Evolutionary conservation across 192 early-diverging fungal species (phyloP), one percentile per base, ranked within the genome.

Genomic region (Radiomyces spectabilis): DNA sequence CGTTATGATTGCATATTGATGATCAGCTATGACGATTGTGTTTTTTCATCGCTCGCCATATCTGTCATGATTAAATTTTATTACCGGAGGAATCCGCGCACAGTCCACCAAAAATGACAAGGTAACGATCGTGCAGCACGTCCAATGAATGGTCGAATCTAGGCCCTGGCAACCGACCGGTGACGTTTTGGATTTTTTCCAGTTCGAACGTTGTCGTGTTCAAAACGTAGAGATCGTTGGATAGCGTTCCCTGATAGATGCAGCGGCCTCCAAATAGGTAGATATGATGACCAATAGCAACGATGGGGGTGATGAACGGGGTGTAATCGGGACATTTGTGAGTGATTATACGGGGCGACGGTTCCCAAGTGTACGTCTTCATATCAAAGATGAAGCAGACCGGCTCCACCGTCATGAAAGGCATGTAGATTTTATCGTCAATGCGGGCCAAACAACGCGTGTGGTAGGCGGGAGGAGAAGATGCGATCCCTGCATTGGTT

Each of bases 41-140:
- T n/a, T n/a, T n/a, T n/a, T n/a, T n/a, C n/a, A n/a, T n/a, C n/a
- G n/a, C n/a, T n/a, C n/a, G n/a, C n/a, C n/a, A n/a, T n/a, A n/a
- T n/a, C n/a, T n/a, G n/a, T n/a, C n/a, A n/a, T n/a, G n/a, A n/a
- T n/a, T n/a, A n/a, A n/a, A n/a, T n/a, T n/a, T n/a, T n/a, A n/a
- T 32, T 40, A 60, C 58, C 58, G 7, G 37, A 39, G 18, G 58
- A 60, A 44, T 60, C 43, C 24, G 44, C 29, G 21, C 58, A 60
- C 18, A 60, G n/a, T 15, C 58, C 58, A 13, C 58, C 58, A 51
- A 60, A 60, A 27, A 60, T 43, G 32, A 41, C 49, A 26, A 60
- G 22, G 19, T 60, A 60, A 13, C 49, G 33, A 33, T 60, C 50
- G 8, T 42, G 12, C 2, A 60, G 9, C 9, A 52, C 58, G 40